Evolutionary conservation across 2,329 filamentous ascomycete genomes (phyloP), one percentile per base, ranked within the genome.

Genomic region (Pseudocercospora cruenta): DNA sequence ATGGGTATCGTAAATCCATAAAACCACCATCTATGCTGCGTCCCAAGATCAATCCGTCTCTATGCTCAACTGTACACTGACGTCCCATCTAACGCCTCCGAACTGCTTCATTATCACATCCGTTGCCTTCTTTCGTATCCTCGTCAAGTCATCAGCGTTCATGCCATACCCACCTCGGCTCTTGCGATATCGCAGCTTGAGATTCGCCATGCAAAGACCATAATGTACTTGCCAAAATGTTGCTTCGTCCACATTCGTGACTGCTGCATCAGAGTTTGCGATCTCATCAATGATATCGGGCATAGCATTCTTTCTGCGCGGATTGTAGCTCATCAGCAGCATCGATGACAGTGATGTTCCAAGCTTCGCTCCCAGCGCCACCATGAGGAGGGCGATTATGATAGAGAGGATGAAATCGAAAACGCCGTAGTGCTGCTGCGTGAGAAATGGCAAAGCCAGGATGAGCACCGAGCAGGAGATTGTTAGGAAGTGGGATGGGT

Each of bases 201-300:
- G 79, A 76, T 96, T 97, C 8, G 95, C 95, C 91, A 98, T 96
- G 76, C 93, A 96, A 47, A 98, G 84, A 1, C 94, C 94, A 77
- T 98, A 97, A 80, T 99, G 95, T 14, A 97, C 95, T 82, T 99
- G 95, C 95, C 95, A 99, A 79, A 99, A 97, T 76, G 93, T 90
- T 1, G 94, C 94, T 75, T 97, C 94, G 65, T 97, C 92, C 55
- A 99, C 88, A 1, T 86, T 86, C 53, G 86, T 86, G 26, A 98
- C 88, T 63, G 86, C 86, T 1, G 91, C 88, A 73, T 97, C 93
- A 1, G 88, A 86, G 77, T 93, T 67, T 9, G 69, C 90, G 60
- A 99, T 94, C 77, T 96, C 93, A 63, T 87, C 87, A 73, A 97
- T 84, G n/a, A 97, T 90, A 54, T 75, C 70, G 10, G 64, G 64